Evolutionary conservation across 768 basidiomycete species (phyloP), one percentile per base, ranked within the genome.

Genomic region (Russula lepida): DNA sequence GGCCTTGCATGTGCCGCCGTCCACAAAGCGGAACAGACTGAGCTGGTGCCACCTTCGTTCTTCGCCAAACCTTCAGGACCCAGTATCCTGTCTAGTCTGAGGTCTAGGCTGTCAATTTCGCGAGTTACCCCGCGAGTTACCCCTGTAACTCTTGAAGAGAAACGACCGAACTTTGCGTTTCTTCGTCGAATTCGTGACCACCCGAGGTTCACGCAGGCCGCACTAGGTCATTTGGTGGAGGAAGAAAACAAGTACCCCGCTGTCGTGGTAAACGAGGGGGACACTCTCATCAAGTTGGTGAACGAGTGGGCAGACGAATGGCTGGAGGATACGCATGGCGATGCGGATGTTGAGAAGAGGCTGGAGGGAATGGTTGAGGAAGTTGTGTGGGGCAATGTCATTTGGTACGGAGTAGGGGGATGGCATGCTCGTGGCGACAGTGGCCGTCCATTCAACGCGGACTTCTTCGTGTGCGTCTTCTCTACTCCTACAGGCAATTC

Each of bases 341-440:
- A 71, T 39, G 59, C n/a, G 13, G 62, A 66, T n/a, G 37, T 58
- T 47, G 66, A 66, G 47, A 64, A 59, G 30, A 74, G 77, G 63
- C 65, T 83, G 6, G 74, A 77, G n/a, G 69, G 74, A 19, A 88
- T 86, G 69, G 74, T 84, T 27, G 83, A 84, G 64, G 86, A 90
- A 65, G 64, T 90, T 4, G 67, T 74, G 6, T 89, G 85, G 82
- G 71, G 78, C 19, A 77, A 74, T 47, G 72, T 73, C 0, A 58
- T 86, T n/a, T 64, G 84, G 23, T 89, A 84, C 62, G 83, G 77
- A 2, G 72, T 83, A 21, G 79, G 77, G 6, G 85, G 84, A 4
- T 82, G 77, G 75, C 82, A 61, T 4, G 58, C 59, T 25, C 64
- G 57, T 33, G 62, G 69, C 27, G 63, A 70, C 12, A 66, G 30